Conservation (phyloP, 176 grass and related monocot species). For the Triticum urartu region DNA sequence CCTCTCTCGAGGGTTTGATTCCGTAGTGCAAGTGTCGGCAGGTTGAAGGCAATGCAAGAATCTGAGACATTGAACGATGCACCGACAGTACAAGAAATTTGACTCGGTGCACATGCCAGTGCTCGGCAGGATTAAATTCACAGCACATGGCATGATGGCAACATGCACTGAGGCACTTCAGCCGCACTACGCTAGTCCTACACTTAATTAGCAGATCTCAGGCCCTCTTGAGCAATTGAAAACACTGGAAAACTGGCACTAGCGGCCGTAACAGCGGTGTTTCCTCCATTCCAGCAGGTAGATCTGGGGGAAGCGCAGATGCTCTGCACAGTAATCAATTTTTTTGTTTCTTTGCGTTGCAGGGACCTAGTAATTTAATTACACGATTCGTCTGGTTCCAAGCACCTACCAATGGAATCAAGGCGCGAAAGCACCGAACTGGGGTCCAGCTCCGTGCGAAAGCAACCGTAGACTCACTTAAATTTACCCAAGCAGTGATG, state of each 20-base stretch:
- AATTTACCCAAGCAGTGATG: neutral
- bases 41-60: conserved; percentile 17
- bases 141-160: neutral
- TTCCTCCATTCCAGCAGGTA: neutral
- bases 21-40: neutral
- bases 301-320: neutral
- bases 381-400: neutral
- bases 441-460: conserved; percentile 6
- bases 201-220: neutral
- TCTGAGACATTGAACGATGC: neutral
- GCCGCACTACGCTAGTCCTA: neutral
- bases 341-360: neutral
- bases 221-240: neutral
- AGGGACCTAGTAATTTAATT: neutral
- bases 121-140: neutral
- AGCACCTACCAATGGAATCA: conserved; percentile 23
- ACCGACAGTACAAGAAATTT: neutral
- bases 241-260: neutral
- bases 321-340: neutral
- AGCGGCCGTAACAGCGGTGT: neutral
- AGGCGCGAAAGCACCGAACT: conserved; percentile 13
- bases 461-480: conserved; percentile 10
- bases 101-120: neutral
- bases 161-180: neutral
- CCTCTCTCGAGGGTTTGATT: too few relatives aligned